Evolutionary conservation across 73 alveolate genomes (phyloP).

Genomic region (Blepharisma japonicum): DNA sequence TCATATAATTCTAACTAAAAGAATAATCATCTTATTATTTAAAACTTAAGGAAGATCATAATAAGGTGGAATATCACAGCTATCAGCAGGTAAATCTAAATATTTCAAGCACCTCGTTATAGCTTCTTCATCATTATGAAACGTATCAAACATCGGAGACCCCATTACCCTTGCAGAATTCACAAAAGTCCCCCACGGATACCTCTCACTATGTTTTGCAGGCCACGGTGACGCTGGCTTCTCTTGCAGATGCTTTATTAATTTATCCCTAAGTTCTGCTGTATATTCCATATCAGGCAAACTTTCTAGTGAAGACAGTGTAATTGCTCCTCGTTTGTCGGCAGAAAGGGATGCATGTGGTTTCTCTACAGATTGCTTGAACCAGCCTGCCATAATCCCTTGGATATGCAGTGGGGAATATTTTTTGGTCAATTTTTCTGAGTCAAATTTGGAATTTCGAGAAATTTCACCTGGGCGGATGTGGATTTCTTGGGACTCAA

Average conservation of each 20-base stretch:
- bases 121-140: not conserved
- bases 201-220: not conserved
- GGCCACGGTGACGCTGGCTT: slow-evolving; percentile 23
- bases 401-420: slow-evolving; percentile 46
- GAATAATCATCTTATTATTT: too few relatives aligned
- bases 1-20: too few relatives aligned
- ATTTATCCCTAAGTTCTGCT: not conserved
- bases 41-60: too few relatives aligned
- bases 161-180: not conserved
- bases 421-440: slow-evolving; percentile 60
- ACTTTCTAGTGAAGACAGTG: slow-evolving; percentile 81
- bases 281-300: slow-evolving; percentile 28
- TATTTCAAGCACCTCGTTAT: too few relatives aligned
- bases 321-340: slow-evolving; percentile 84
- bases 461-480: slow-evolving; percentile 62
- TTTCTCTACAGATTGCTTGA: slow-evolving; percentile 63
- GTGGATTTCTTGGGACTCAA: slow-evolving; percentile 39
- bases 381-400: slow-evolving; percentile 66
- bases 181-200: not conserved
- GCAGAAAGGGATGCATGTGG: slow-evolving; percentile 67
- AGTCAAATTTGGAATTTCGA: not conserved
- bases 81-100: too few relatives aligned
- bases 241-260: not conserved
- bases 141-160: slow-evolving; percentile 28
- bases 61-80: too few relatives aligned